phyloP scores from a whole-genome alignment of 169 alveolate species.

The Plasmodium gonderi region DNA sequence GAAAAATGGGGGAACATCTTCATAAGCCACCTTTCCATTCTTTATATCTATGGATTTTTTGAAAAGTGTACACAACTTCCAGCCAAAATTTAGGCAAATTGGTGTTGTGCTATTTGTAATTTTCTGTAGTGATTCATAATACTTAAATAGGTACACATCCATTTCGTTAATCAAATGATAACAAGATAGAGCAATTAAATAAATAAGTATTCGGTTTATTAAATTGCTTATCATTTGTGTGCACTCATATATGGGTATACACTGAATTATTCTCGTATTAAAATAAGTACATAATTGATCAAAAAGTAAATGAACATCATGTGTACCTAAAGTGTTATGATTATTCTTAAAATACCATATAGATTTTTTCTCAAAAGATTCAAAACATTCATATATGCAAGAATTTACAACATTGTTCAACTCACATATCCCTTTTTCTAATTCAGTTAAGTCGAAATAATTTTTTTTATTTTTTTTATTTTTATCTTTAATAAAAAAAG shows the following conservation, averaged over 20 bases:
- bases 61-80: slow-evolving; percentile 22
- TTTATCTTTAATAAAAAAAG: slow-evolving; percentile 53
- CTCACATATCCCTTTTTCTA: slow-evolving; percentile 64
- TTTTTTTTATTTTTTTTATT: slow-evolving; percentile 5
- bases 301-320: slow-evolving; percentile 32
- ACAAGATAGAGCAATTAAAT: slow-evolving; percentile 36
- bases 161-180: slow-evolving; percentile 24
- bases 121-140: slow-evolving; percentile 42
- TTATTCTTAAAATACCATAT: slow-evolving; percentile 35
- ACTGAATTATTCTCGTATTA: slow-evolving; percentile 10
- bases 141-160: slow-evolving; percentile 49
- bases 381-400: slow-evolving; percentile 61
- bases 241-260: slow-evolving; percentile 48
- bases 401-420: slow-evolving; percentile 59
- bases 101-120: not conserved
- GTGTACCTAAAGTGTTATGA: not conserved
- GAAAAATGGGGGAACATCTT: slow-evolving; percentile 53
- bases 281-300: slow-evolving; percentile 41
- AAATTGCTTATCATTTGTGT: slow-evolving; percentile 31
- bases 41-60: slow-evolving; percentile 33
- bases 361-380: slow-evolving; percentile 56
- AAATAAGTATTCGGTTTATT: slow-evolving; percentile 31
- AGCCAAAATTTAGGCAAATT: slow-evolving; percentile 25
- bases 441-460: slow-evolving; percentile 51
- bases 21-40: slow-evolving; percentile 18